Percentiles rank a stretch among this genome's conserved stretches.
Conservation (phyloP, 768 basidiomycete species). For the Leucogyrophana mollusca region DNA sequence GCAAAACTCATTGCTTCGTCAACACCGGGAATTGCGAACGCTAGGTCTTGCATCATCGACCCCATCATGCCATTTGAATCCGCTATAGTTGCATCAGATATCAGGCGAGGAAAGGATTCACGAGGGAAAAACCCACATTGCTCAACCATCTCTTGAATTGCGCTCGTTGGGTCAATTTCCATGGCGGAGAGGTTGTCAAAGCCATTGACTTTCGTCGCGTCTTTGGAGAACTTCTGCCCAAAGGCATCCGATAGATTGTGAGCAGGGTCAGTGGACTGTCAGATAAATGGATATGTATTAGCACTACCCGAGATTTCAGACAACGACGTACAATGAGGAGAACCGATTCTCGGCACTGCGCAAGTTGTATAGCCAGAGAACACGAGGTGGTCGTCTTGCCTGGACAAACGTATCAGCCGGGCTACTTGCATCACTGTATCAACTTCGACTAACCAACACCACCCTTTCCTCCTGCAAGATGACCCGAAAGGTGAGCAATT, state of each 20-base stretch:
- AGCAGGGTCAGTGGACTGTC: slow-evolving; percentile 97
- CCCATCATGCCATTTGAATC: slow-evolving; percentile 96
- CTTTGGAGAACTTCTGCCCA: slow-evolving; percentile 98
- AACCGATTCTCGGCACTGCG: slow-evolving; percentile 89
- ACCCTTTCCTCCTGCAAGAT: slow-evolving; percentile 85
- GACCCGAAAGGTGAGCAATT: slow-evolving; percentile 13
- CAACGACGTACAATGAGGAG: slow-evolving; percentile 78
- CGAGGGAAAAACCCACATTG: slow-evolving; percentile 59
- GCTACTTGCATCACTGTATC: too few relatives aligned
- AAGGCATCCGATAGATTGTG: slow-evolving; percentile 99
- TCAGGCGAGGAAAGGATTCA: background rate
- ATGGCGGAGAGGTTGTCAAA: slow-evolving; percentile 96
- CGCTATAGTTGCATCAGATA: slow-evolving; percentile 40
- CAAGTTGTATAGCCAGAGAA: slow-evolving; percentile 95
- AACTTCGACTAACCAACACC: slow-evolving; percentile 86
- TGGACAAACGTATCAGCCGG: too few relatives aligned
- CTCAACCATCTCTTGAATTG: slow-evolving; percentile 99
- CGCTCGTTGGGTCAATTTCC: slow-evolving; percentile 99
- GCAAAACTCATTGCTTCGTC: slow-evolving; percentile 99
- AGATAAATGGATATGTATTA: background rate
- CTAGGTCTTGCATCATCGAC: slow-evolving; percentile 99
- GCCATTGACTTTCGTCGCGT: slow-evolving; percentile 97
- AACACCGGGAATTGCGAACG: slow-evolving; percentile 98
- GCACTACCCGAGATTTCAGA: background rate
- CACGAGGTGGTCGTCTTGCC: slow-evolving; percentile 99